A percentile compares a stretch with the other conserved stretches of the same genome.
phyloP scores from a whole-genome alignment of 2,329 filamentous ascomycete species.

The Pleurostoma richardsiae region DNA sequence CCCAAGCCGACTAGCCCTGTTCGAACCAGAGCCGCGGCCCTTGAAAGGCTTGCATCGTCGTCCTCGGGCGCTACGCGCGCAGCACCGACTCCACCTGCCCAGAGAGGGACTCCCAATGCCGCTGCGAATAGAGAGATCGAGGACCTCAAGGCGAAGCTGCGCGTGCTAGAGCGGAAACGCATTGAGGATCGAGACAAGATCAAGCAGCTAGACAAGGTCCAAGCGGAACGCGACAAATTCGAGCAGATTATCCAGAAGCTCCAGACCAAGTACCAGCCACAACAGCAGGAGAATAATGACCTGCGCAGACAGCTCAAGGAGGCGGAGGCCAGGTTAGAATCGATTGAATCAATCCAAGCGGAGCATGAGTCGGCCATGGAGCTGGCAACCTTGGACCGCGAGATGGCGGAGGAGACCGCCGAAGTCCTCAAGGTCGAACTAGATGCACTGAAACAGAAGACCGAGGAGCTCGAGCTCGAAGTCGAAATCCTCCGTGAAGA shows the following conservation, averaged over 20 bases:
- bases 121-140: constrained; percentile 67
- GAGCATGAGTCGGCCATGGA: constrained; percentile 85
- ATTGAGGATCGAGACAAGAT: constrained; percentile 81
- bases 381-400: constrained; percentile 80
- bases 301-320: constrained; percentile 76
- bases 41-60: constrained; percentile 39
- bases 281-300: constrained; percentile 73
- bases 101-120: constrained; percentile 34
- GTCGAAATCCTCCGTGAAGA: constrained; percentile 83
- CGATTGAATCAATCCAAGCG: constrained; percentile 68
- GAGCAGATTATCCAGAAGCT: constrained; percentile 86
- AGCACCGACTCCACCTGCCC: constrained; percentile 20
- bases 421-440: constrained; percentile 79
- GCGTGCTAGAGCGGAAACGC: constrained; percentile 82
- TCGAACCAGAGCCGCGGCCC: constrained; percentile 40
- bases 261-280: constrained; percentile 80
- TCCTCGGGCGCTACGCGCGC: constrained; percentile 14
- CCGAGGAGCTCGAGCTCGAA: constrained; percentile 84
- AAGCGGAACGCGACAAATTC: constrained; percentile 72
- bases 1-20: constrained; percentile 47
- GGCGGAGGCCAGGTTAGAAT: constrained; percentile 62
- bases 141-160: constrained; percentile 81
- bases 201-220: constrained; percentile 70
- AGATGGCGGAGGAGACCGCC: constrained; percentile 93
- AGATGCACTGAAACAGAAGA: constrained; percentile 67